These are phyloP conservation scores for Barnettozyma wickerhamii DNA, from an alignment of 805 yeast genomes.

Conservation along the genomic window DNA sequence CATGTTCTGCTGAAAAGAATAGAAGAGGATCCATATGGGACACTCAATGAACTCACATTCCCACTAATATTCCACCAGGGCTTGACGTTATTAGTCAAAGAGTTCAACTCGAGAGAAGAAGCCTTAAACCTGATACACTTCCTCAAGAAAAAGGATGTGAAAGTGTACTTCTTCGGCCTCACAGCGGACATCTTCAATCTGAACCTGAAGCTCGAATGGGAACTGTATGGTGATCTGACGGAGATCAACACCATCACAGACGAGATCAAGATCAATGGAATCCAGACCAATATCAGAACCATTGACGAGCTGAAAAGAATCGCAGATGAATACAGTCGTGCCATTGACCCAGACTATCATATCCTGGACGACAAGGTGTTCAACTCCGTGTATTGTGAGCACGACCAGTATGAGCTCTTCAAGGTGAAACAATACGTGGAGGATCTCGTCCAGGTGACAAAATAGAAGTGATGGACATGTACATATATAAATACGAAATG, in stretches of 20 bases:
- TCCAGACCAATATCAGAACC: conserved; percentile 32
- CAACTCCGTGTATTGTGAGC: conserved; percentile 2
- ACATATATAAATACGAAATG: neutral
- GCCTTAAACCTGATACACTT: conserved; percentile 22
- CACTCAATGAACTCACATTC: conserved; percentile 5
- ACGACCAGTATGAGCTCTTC: conserved; percentile 7
- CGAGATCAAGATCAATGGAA: conserved; percentile 39
- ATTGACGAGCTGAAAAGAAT: conserved; percentile 12
- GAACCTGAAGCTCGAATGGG: conserved; percentile 35
- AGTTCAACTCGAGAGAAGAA: conserved; percentile 2
- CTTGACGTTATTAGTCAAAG: neutral
- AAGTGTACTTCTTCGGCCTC: conserved; percentile 33
- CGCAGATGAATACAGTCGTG: conserved; percentile 6
- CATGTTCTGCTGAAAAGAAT: neutral
- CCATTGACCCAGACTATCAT: conserved; percentile 1
- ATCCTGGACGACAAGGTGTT: neutral
- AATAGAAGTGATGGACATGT: neutral
- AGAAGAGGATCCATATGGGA: neutral
- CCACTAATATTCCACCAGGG: conserved; percentile 3
- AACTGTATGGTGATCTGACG: conserved; percentile 32
- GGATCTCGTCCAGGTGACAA: conserved; percentile 1
- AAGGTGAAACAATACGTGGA: conserved; percentile 6
- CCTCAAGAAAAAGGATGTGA: conserved; percentile 28
- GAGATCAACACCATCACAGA: conserved; percentile 31
- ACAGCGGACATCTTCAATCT: conserved; percentile 35